phyloP scores from a whole-genome alignment of 345 rosid genomes.

The Cardamine occulta region DNA sequence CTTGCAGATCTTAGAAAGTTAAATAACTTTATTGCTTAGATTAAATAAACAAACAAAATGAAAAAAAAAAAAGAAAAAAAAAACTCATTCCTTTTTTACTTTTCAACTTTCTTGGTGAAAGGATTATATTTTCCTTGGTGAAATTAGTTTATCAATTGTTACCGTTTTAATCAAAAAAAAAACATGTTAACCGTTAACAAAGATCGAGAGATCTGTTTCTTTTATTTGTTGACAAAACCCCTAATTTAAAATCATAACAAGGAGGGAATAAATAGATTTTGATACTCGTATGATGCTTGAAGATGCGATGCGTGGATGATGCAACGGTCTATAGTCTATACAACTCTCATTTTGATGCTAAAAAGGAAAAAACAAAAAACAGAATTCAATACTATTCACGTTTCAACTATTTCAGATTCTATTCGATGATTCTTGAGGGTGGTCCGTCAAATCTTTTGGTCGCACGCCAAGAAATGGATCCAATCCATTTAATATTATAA shows the following conservation, averaged over 20 bases:
- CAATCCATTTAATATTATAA: neutral
- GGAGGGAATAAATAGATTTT: neutral
- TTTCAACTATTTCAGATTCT: slow-evolving; percentile 15
- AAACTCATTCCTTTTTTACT: neutral
- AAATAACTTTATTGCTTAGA: neutral
- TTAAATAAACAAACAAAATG: too few relatives aligned
- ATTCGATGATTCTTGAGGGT: neutral
- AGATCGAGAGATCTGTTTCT: neutral
- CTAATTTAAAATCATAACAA: neutral
- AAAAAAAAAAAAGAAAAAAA: neutral
- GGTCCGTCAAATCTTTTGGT: slow-evolving; percentile 17
- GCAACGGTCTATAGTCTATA: slow-evolving; percentile 16
- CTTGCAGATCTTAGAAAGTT: neutral
- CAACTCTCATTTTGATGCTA: neutral
- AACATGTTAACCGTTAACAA: neutral
- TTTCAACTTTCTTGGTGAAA: neutral
- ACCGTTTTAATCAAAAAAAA: neutral
- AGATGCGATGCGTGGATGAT: slow-evolving; percentile 10
- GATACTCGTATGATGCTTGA: slow-evolving; percentile 5
- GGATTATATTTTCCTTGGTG: neutral
- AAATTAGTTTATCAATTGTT: neutral
- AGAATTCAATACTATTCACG: slow-evolving; percentile 19
- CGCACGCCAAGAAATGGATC: neutral
- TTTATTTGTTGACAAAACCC: neutral
- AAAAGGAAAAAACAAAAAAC: neutral